phyloP scores from a whole-genome alignment of 2,329 filamentous ascomycete genomes.

The Aspergillus neoniger region DNA sequence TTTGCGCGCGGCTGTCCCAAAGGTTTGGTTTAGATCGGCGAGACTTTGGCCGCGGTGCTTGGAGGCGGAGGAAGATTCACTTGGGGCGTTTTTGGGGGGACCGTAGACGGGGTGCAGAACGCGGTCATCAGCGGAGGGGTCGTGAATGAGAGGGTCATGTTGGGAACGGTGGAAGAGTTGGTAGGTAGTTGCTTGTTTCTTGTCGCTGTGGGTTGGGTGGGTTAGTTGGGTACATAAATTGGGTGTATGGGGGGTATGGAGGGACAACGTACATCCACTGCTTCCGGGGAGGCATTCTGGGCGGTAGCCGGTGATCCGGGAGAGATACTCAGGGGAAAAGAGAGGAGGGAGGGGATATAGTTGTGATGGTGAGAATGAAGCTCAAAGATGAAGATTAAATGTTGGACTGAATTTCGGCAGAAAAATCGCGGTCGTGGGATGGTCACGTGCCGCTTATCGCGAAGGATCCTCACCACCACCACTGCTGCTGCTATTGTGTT shows the following conservation, averaged over 20 bases:
- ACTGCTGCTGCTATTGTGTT: neutral
- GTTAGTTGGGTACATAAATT: neutral
- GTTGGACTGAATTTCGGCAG: neutral
- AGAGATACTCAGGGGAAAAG: neutral
- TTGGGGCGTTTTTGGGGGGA: constrained; percentile 27
- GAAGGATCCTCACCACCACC: neutral
- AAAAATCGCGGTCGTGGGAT: neutral
- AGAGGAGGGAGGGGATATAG: neutral
- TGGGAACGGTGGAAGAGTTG: constrained; percentile 93
- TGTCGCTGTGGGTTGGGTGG: constrained; percentile 60
- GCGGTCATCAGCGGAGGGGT: constrained; percentile 83
- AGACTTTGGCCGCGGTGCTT: constrained; percentile 60
- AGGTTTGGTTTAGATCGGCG: constrained; percentile 72
- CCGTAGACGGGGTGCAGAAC: constrained; percentile 72
- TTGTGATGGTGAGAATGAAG: constrained; percentile 1
- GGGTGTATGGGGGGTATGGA: neutral
- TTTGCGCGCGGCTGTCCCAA: constrained; percentile 67
- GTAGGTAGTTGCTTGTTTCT: constrained; percentile 91
- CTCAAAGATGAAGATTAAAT: neutral
- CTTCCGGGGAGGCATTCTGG: constrained; percentile 70
- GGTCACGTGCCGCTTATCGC: constrained; percentile 4
- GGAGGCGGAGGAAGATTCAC: constrained; percentile 29
- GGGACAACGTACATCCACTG: constrained; percentile 67
- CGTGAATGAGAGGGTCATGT: constrained; percentile 95
- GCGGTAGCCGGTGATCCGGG: neutral